A percentile compares a stretch with the other conserved stretches of the same genome.
phyloP scores from a whole-genome alignment of 2,329 filamentous ascomycete genomes.

The Sphaerostilbella broomeana region DNA sequence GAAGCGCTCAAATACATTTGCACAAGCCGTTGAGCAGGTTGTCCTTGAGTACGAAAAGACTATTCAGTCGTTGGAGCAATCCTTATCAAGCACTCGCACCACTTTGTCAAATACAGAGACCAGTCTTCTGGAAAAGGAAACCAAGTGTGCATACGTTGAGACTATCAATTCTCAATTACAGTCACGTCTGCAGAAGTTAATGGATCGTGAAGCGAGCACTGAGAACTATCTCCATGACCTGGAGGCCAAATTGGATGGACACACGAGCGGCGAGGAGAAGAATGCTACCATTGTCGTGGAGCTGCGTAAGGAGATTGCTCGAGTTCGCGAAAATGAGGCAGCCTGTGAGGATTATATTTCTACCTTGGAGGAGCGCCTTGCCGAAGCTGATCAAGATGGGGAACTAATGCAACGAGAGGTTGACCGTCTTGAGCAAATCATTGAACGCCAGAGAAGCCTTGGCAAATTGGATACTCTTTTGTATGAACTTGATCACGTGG shows the following conservation, averaged over 20 bases:
- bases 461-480: conserved; percentile 91
- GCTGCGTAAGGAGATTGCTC: conserved; percentile 82
- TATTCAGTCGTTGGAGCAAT: conserved; percentile 87
- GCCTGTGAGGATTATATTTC: conserved; percentile 95
- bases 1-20: conserved; percentile 92
- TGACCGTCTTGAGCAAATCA: conserved; percentile 85
- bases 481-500: conserved; percentile 78
- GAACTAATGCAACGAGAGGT: conserved; percentile 97
- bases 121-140: conserved; percentile 83
- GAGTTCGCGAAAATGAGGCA: conserved; percentile 82
- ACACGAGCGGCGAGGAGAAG: conserved; percentile 87
- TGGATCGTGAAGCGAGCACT: conserved; percentile 85
- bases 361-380: conserved; percentile 87
- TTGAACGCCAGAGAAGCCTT: conserved; percentile 89
- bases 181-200: conserved; percentile 80
- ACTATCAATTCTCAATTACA: conserved; percentile 89
- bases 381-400: conserved; percentile 90
- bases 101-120: conserved; percentile 82
- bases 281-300: conserved; percentile 79
- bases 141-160: conserved; percentile 86
- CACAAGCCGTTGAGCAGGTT: conserved; percentile 90
- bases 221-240: conserved; percentile 90
- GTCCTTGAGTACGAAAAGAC: conserved; percentile 98
- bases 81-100: conserved; percentile 78
- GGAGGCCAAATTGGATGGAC: conserved; percentile 82